Conservation (phyloP, 306 rosid genomes). For the Pyrus pyrifolia region DNA sequence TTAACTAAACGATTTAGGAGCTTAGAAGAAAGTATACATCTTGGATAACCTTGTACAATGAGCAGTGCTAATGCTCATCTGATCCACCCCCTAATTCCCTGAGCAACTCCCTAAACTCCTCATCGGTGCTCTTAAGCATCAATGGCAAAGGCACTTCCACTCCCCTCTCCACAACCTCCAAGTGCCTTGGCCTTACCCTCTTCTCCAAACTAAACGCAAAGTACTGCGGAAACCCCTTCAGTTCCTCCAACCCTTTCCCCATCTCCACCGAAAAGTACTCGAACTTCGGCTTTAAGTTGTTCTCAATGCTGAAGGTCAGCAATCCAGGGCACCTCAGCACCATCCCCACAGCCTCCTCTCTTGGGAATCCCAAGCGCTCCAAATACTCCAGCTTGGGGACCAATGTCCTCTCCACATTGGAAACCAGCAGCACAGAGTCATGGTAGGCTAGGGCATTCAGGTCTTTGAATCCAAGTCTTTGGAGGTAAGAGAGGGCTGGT, state of each 20-base stretch:
- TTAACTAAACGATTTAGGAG: background rate
- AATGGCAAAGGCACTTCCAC: conserved; percentile 45
- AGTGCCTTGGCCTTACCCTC: conserved; percentile 80
- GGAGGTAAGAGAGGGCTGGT: conserved; percentile 62
- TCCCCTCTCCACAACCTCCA: conserved; percentile 47
- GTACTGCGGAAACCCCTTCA: conserved; percentile 79
- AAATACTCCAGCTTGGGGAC: conserved; percentile 60
- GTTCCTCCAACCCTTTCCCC: conserved; percentile 52
- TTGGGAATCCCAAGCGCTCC: conserved; percentile 53
- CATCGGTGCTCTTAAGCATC: conserved; percentile 79
- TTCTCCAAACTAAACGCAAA: conserved; percentile 86
- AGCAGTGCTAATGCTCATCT: background rate
- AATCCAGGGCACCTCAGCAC: conserved; percentile 69
- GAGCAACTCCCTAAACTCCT: conserved; percentile 53
- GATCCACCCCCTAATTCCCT: background rate
- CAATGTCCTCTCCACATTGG: conserved; percentile 65
- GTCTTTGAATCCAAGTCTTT: conserved; percentile 68
- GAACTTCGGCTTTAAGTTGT: conserved; percentile 69
- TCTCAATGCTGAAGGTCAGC: conserved; percentile 80
- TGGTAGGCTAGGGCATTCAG: conserved; percentile 55
- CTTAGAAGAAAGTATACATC: background rate
- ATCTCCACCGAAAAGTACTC: conserved; percentile 55
- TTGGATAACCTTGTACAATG: too few relatives aligned
- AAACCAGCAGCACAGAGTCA: conserved; percentile 67
- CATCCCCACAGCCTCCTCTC: conserved; percentile 48